Percentiles rank a stretch among this genome's conserved stretches.
Conservation (phyloP, 148 eudicot species). For the Dysphania ambrosioides region DNA sequence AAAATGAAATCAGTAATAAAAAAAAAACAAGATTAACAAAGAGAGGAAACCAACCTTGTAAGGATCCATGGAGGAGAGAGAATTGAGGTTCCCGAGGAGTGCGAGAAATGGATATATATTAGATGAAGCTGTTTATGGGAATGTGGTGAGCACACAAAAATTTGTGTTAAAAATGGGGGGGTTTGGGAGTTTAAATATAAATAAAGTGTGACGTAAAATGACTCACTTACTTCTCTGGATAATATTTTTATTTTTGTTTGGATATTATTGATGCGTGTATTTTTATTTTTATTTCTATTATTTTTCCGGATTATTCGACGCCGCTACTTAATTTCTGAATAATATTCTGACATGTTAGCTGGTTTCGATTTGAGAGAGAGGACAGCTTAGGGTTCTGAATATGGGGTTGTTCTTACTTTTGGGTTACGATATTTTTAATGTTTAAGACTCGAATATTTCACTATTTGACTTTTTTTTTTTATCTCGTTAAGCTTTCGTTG, state of each 20-base stretch:
- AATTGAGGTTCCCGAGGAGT: not conserved
- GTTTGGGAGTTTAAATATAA: not conserved
- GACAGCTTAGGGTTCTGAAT: not conserved
- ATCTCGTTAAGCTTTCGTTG: too few relatives aligned
- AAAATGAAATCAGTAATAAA: not conserved
- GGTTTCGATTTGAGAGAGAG: not conserved
- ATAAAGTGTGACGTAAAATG: not conserved
- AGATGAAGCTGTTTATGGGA: slow-evolving; percentile 15
- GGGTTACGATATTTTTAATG: not conserved
- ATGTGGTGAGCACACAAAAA: slow-evolving; percentile 26
- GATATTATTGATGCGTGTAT: not conserved
- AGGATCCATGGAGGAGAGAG: slow-evolving; percentile 48
- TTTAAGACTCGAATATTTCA: too few relatives aligned
- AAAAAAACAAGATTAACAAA: not conserved
- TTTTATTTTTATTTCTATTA: not conserved
- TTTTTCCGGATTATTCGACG: not conserved
- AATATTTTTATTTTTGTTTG: not conserved
- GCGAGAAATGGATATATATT: not conserved
- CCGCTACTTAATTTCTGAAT: slow-evolving; percentile 18
- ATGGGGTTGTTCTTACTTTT: not conserved
- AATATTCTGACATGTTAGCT: slow-evolving; percentile 16
- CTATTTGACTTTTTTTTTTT: too few relatives aligned
- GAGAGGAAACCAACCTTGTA: slow-evolving; percentile 52
- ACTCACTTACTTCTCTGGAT: slow-evolving; percentile 2
- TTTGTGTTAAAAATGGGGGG: not conserved